Evolutionary conservation across 495 filamentous ascomycete species (phyloP), one percentile per base, ranked within the genome.

Genomic region (Sordaria brevicollis): DNA sequence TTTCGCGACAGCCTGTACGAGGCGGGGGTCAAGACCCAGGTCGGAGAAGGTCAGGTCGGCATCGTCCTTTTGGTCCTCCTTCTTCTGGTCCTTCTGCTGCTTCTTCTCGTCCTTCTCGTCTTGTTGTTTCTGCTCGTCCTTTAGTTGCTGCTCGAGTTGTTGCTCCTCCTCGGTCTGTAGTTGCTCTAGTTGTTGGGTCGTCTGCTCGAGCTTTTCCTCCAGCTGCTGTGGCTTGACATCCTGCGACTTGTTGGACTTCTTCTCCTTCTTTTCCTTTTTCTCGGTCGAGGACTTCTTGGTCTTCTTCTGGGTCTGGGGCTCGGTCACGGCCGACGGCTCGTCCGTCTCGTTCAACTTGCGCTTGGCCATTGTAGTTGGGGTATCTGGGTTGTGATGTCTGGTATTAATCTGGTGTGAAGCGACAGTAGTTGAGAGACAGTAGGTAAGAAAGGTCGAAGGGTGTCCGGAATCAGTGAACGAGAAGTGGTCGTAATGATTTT

Each of bases 1-100:
- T 76, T 92, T 90, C 38, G 90, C 90, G 68, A 97, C 85, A 68
- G 90, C 93, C 84, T 96, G 91, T 54, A 97, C 86, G 36, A 99
- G 82, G 76, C 95, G 88, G 5, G 92, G 80, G 77, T 99, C 95
- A 65, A 99, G 87, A 66, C 86, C 88, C 69, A 96, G 83, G 65
- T 82, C 77, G 19, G 80, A 77, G 72, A 92, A 91, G 7, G 83
- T 78, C 11, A 69, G 69, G 3, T 80, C 74, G 11, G 37, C 41
- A 8, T 65, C 31, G 69, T 43, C 41, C 37, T 70, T 35, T 65
- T 15, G 0, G 66, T 37, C 66, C 74, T 37, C 66, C 74, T 70
- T 70, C 35, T 21, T 15, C 67, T 69, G 65, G 68, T 65, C 43
- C 62, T 70, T 69, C 33, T 57, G 62, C 33, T 71, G 68, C 68